Conservation (phyloP, 805 yeast species). For the Suhomyces prunicola region DNA sequence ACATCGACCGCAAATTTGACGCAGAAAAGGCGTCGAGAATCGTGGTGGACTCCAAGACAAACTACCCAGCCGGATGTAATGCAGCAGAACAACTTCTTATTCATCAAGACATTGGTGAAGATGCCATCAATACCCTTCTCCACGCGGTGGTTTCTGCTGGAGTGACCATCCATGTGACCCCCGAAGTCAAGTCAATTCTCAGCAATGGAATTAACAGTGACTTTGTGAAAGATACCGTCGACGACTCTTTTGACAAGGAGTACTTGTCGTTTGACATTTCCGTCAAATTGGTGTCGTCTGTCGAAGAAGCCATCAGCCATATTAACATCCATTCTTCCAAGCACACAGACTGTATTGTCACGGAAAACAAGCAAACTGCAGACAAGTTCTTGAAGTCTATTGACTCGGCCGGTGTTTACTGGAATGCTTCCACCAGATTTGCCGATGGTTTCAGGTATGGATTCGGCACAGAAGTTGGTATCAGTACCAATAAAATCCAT, state of each 20-base stretch:
- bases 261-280: constrained; percentile 82
- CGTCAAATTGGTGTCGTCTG: constrained; percentile 55
- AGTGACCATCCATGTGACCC: constrained; percentile 71
- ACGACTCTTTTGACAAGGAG: constrained; percentile 77
- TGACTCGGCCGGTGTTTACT: constrained; percentile 94
- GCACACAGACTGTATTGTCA: constrained; percentile 91
- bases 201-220: constrained; percentile 18
- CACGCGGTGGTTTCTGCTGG: constrained; percentile 53
- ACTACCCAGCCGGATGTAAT: constrained; percentile 99
- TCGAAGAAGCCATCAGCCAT: constrained; percentile 75
- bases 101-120: constrained; percentile 40
- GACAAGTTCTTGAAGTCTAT: constrained; percentile 76
- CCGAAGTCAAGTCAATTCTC: constrained; percentile 40
- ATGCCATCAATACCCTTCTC: constrained; percentile 21
- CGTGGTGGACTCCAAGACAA: constrained; percentile 84
- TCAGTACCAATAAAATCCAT: constrained; percentile 93
- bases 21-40: constrained; percentile 71
- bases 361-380: constrained; percentile 69
- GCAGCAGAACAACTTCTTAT: constrained; percentile 87
- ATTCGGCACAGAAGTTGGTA: constrained; percentile 98
- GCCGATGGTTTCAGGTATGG: constrained; percentile 99
- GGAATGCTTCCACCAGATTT: constrained; percentile 96
- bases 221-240: constrained; percentile 47
- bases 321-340: constrained; percentile 91
- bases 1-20: constrained; percentile 75